Evolutionary conservation across 1,284 basidiomycete genomes (phyloP).

Genomic region (Phellopilus nigrolimitatus): DNA sequence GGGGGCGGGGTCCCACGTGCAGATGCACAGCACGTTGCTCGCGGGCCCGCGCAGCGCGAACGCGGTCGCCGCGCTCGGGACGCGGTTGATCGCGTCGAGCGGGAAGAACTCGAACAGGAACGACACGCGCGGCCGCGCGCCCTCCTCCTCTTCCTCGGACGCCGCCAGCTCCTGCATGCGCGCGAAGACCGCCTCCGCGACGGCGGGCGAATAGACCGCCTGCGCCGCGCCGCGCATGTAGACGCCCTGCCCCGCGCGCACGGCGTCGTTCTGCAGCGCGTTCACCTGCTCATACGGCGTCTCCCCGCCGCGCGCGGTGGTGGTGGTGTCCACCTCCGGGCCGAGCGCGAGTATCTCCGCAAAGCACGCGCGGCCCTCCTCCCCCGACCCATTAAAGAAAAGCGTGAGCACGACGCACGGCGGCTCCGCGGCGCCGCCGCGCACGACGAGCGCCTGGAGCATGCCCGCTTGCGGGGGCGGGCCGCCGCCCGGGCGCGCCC

Average conservation of each 20-base stretch:
- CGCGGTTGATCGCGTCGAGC: conserved; percentile 17
- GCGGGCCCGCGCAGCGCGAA: conserved; percentile 11
- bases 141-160: too few species aligned
- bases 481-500: not conserved
- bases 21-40: not conserved
- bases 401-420: conserved; percentile 26
- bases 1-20: conserved; percentile 20
- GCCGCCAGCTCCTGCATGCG: too few species aligned
- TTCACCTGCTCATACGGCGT: not conserved
- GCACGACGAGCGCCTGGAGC: conserved; percentile 2
- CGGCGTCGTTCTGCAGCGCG: conserved; percentile 13
- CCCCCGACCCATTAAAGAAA: conserved; percentile 28
- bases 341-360: conserved; percentile 26
- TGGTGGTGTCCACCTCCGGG: not conserved
- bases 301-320: not conserved
- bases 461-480: conserved; percentile 10
- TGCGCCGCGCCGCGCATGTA: conserved; percentile 10
- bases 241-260: conserved; percentile 5
- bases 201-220: not conserved
- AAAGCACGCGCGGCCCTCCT: conserved; percentile 27
- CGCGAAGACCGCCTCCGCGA: conserved; percentile 10
- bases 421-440: conserved; percentile 21
- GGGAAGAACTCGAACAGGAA: conserved; percentile 23
- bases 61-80: conserved; percentile 21
- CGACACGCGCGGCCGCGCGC: not conserved